Evolutionary conservation across 441 rosid genomes (phyloP), one percentile per base, ranked within the genome.

Genomic region (Jatropha podagrica): DNA sequence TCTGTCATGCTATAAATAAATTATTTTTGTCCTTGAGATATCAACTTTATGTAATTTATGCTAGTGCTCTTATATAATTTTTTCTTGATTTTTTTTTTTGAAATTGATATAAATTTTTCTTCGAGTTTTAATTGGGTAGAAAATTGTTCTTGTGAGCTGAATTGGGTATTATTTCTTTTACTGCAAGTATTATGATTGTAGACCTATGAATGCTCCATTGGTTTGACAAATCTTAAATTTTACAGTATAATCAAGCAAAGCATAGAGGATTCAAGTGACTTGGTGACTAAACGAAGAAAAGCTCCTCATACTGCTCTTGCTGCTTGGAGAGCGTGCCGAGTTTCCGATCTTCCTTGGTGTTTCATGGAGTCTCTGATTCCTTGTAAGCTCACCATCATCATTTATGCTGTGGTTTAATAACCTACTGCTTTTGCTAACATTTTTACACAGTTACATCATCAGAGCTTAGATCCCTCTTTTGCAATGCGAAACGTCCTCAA

Each of bases 291-390:
- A 82, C 83, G 93, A 75, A 83, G 76, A 78, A 88, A 87, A 72
- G 80, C 71, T 76, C 84, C 87, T 71, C 51, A 14, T 61, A 84
- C 80, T 76, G 84, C 83, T 80, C 82, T 73, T 67, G 73, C 81
- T 81, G 86, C 81, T 61, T 83, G 88, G 89, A 89, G 75, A 82
- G 81, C 83, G 49, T 65, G 44, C 76, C 83, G 76, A 63, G 69
- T 83, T 73, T 78, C 87, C 68, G 69, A 77, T 78, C 86, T 71
- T 61, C 79, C 79, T 55, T 73, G 41, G 75, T 74, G 73, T 84
- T 87, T 91, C 80, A 78, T 64, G 73, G 87, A 85, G 76, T 89
- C 98, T 76, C 69, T 86, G 76, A 69, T 96, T 80, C 88, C 92
- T 40, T 86, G 99, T 96, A 81, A 83, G 92, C 81, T 49, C 51